Base-by-base conservation (phyloP, 495 filamentous ascomycete genomes). In the Hypoxylon fuscum region DNA sequence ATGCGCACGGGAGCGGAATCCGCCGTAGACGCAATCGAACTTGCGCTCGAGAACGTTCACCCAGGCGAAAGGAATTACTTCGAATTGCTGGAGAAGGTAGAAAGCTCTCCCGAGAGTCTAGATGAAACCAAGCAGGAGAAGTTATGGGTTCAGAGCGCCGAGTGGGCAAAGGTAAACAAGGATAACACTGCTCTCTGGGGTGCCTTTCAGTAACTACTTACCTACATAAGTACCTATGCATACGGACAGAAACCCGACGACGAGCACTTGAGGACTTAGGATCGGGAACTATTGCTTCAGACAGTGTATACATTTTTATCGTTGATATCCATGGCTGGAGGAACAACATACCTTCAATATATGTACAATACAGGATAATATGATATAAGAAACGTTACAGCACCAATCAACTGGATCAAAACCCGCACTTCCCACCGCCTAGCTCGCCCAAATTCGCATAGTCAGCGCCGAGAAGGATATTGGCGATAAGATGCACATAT, bases 11-110 rank as follows among this genome's bases (percentile, higher is more conserved):
- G 64, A 9, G 71, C 70, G 5, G 70, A 73, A 7, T 77, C 73
- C 1, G 73, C 55, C 11, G 51, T 31, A 17, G 79, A 79, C 52
- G 32, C 75, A 0, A 59, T 72, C 18, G 71, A 74, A 3, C 52
- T 71, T 17, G 68, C 64, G 10, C 45, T 61, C 1, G 60, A 53
- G 15, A 57, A 58, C 0, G 65, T 62, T 6, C 57, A 67, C 41
- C 59, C 68, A 8, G 72, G 68, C 12, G 64, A 72, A 37, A 57
- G 69, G 11, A 78, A 76, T 2, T 77, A 77, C 59, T 79, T 76
- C 41, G 73, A 71, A 10, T 54, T 77, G 6, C 47, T 67, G 2
- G 66, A 72, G 27, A 75, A 74, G 53, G 71, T 71, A 18, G 59
- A 70, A 15, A 75, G 75, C 56, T 71, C 76, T 0, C 67, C 71